phyloP scores from a whole-genome alignment of 306 rosid genomes.

The Senna siamea region DNA sequence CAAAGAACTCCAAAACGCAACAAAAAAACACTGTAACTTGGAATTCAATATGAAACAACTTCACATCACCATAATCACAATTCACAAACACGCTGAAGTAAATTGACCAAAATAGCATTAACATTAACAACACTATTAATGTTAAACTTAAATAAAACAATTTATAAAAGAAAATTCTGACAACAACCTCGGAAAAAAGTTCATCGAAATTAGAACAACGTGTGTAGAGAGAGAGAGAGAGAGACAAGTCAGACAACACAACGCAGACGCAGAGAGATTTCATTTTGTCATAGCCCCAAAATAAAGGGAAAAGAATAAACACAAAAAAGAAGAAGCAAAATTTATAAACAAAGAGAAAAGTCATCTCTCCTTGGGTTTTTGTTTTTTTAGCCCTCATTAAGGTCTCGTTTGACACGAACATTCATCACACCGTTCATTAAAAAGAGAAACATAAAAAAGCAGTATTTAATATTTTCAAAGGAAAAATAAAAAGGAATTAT shows the following conservation, averaged over 20 bases:
- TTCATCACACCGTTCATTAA: slow-evolving; percentile 53
- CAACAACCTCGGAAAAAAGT: slow-evolving; percentile 43
- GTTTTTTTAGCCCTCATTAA: slow-evolving; percentile 34
- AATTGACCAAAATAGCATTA: slow-evolving; percentile 21
- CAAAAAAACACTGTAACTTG: slow-evolving; percentile 28
- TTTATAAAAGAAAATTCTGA: slow-evolving; percentile 33
- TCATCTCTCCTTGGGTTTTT: slow-evolving; percentile 33
- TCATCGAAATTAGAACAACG: slow-evolving; percentile 47
- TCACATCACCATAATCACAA: slow-evolving; percentile 4
- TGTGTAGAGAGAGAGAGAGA: not conserved
- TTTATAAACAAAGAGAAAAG: slow-evolving; percentile 1
- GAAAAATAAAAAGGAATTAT: slow-evolving; percentile 49
- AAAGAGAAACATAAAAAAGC: slow-evolving; percentile 31
- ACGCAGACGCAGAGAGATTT: slow-evolving; percentile 30
- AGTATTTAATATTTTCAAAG: slow-evolving; percentile 36
- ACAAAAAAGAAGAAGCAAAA: not conserved
- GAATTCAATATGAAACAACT: not conserved
- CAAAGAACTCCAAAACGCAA: slow-evolving; percentile 36
- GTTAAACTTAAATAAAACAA: not conserved
- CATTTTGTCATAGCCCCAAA: slow-evolving; percentile 7
- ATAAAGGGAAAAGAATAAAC: not conserved
- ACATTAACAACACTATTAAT: not conserved
- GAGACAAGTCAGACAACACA: slow-evolving; percentile 16
- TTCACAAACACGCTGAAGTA: not conserved
- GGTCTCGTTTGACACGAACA: slow-evolving; percentile 45